Conservation (phyloP, 768 basidiomycete genomes). For the Kondoa subrosea region DNA sequence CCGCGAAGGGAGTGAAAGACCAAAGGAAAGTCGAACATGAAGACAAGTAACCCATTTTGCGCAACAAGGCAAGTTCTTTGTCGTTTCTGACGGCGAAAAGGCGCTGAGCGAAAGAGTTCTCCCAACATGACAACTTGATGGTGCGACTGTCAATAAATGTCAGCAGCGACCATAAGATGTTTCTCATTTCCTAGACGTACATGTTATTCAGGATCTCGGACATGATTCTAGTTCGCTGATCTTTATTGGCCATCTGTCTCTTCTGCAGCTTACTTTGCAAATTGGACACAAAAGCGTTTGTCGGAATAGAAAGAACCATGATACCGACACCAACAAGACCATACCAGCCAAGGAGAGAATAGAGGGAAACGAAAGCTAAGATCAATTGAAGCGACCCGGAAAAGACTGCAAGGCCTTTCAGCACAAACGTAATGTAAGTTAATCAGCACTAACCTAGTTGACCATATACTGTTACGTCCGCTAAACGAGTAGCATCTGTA, state of each 20-base stretch:
- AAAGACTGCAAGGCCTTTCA: too few relatives aligned
- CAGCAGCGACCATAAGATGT: neutral
- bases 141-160: constrained; percentile 11
- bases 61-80: constrained; percentile 61
- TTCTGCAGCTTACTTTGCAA: constrained; percentile 47
- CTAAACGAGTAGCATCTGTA: constrained; percentile 26
- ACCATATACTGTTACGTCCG: constrained; percentile 36
- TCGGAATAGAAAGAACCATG: constrained; percentile 28
- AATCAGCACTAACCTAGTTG: too few relatives aligned
- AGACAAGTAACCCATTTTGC: constrained; percentile 54
- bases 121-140: constrained; percentile 46
- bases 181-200: constrained; percentile 8
- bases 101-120: constrained; percentile 66
- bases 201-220: constrained; percentile 86
- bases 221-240: constrained; percentile 45
- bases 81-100: constrained; percentile 67
- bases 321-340: constrained; percentile 22
- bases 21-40: constrained; percentile 31
- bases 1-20: constrained; percentile 38
- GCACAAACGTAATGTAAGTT: too few relatives aligned
- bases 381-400: constrained; percentile 78
- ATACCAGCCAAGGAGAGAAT: constrained; percentile 51
- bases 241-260: constrained; percentile 77
- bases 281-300: constrained; percentile 40
- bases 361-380: constrained; percentile 76